Conservation (phyloP, 192 early-diverging fungal species). For the Pilaira anomala region DNA sequence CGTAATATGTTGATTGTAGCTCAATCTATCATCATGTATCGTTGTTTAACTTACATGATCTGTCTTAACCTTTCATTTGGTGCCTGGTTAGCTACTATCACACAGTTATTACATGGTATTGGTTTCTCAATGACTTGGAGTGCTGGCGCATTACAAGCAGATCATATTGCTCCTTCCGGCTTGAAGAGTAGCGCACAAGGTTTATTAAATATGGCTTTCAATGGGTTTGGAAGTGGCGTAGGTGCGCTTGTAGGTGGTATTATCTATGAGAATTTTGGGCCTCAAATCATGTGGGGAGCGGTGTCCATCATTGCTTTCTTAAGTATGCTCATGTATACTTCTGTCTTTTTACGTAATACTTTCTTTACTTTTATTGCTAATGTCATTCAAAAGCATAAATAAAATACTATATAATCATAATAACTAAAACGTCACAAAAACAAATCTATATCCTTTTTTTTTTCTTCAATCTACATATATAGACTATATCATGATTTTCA, state of each 20-base stretch:
- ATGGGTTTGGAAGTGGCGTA: constrained; percentile 24
- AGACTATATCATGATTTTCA: no score
- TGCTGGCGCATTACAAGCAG: constrained; percentile 25
- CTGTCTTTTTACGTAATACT: not conserved
- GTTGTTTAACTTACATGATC: constrained; percentile 1
- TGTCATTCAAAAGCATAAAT: no score
- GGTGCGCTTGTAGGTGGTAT: constrained; percentile 19
- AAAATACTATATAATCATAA: no score
- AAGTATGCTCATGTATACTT: not conserved
- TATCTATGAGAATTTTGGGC: constrained; percentile 21
- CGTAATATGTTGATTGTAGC: constrained; percentile 2
- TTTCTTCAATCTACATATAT: no score
- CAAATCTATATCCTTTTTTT: no score
- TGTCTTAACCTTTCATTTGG: not conserved
- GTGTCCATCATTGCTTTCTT: not conserved
- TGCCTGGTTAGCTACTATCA: constrained; percentile 11
- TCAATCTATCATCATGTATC: constrained; percentile 10
- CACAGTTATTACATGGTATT: constrained; percentile 19
- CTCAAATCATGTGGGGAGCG: constrained; percentile 15
- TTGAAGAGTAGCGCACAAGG: constrained; percentile 21
- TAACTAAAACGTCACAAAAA: no score
- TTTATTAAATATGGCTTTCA: constrained; percentile 21
- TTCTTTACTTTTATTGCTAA: no score
- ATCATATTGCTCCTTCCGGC: constrained; percentile 12
- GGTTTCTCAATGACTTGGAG: constrained; percentile 22